Percentiles rank a stretch among this genome's conserved stretches.
Evolutionary conservation across 208 protist species (phyloP).

Genomic region (Crithidia acanthocephali): DNA sequence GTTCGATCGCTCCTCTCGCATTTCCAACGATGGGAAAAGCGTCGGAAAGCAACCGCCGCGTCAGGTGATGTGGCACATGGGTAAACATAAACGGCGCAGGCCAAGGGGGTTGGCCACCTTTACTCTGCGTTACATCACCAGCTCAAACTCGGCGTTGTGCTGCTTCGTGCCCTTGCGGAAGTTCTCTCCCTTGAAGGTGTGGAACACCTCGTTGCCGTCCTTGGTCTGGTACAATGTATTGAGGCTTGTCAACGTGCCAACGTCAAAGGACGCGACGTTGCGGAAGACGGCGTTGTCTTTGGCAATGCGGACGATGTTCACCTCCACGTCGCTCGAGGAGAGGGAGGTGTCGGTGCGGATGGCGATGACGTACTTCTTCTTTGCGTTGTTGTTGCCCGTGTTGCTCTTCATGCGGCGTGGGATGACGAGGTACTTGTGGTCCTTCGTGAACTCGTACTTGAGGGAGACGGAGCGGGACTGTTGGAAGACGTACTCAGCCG

Average conservation of each 20-base stretch:
- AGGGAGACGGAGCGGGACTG: conserved; percentile 47
- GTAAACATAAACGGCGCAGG: not conserved
- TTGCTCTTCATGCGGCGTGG: conserved; percentile 51
- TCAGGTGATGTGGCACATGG: too few species aligned
- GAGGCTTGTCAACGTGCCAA: conserved; percentile 28
- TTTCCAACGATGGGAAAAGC: too few species aligned
- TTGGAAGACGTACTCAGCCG: conserved; percentile 46
- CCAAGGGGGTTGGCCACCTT: not conserved
- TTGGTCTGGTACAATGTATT: conserved; percentile 45
- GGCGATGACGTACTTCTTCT: conserved; percentile 50
- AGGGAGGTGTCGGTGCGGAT: conserved; percentile 34
- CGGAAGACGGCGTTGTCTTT: conserved; percentile 41
- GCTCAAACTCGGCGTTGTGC: conserved; percentile 36
- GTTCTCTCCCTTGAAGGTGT: conserved; percentile 41
- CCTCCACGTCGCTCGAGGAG: conserved; percentile 23
- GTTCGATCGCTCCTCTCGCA: too few species aligned
- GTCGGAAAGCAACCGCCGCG: too few species aligned
- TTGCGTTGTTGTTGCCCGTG: conserved; percentile 43
- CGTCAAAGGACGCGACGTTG: conserved; percentile 43
- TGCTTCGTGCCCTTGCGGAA: conserved; percentile 45
- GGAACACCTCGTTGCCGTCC: conserved; percentile 34
- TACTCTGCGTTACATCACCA: conserved; percentile 19
- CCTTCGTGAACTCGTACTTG: conserved; percentile 42
- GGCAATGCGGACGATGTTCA: conserved; percentile 43
- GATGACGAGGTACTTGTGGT: conserved; percentile 44